Conservation (phyloP, 257 asterid genomes). For the Rhazya stricta region DNA sequence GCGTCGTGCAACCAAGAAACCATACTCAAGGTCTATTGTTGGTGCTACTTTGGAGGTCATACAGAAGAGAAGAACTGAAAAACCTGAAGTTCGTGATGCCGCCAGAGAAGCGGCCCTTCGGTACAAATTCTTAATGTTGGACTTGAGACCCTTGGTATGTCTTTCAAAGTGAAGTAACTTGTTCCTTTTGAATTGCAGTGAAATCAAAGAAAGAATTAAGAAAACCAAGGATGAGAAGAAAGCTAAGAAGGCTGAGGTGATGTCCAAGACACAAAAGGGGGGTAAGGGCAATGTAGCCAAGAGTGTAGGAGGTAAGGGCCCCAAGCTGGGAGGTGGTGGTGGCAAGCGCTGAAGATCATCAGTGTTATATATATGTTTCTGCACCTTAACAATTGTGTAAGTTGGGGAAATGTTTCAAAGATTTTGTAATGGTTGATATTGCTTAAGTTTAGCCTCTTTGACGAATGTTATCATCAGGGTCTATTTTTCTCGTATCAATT, state of each 20-base stretch:
- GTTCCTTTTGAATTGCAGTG: conserved; percentile 36
- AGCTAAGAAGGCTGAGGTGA: conserved; percentile 71
- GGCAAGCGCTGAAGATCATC: conserved; percentile 53
- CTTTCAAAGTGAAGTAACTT: neutral
- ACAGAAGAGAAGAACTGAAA: conserved; percentile 74
- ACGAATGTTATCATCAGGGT: neutral
- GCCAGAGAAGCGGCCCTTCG: conserved; percentile 92
- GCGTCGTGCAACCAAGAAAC: conserved; percentile 76
- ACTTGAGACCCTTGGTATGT: neutral
- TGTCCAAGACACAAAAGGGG: conserved; percentile 58
- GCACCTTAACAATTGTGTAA: neutral
- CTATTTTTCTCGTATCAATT: neutral
- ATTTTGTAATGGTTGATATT: neutral
- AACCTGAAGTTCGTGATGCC: conserved; percentile 91
- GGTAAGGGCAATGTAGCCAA: conserved; percentile 46
- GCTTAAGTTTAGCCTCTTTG: neutral
- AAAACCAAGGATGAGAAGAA: conserved; percentile 88
- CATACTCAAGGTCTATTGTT: conserved; percentile 84
- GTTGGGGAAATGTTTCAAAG: neutral
- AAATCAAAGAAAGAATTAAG: conserved; percentile 85
- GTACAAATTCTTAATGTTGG: conserved; percentile 21
- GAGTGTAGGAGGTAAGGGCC: conserved; percentile 58
- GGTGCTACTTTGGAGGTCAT: conserved; percentile 91
- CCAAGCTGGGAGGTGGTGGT: conserved; percentile 82
- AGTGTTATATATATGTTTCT: neutral